Base-by-base conservation (phyloP, 192 early-diverging fungal genomes). In the Mortierella antarctica region DNA sequence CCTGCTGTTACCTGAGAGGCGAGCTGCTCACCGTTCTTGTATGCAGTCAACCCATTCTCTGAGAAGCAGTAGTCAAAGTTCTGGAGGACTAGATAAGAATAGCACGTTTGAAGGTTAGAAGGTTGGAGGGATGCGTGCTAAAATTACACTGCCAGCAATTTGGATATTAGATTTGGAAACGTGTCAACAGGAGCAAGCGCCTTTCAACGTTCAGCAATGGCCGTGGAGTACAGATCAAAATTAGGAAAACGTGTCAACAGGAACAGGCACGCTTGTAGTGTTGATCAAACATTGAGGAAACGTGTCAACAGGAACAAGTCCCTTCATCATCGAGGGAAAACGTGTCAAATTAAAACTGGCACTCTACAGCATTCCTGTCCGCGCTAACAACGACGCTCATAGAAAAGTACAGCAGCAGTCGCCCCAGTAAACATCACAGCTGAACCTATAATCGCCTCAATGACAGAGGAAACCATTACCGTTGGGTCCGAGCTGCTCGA, bases 11-110 rank as follows among this genome's bases (percentile, higher is more conserved):
- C 90, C 79, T 91, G 88, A 40, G 94, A 94, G 11, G 87, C 85
- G 18, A 96, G 86, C 70, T 89, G 72, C 68, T 89, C 55, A 59
- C 95, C 94, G 67, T 87, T 50, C 68, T 93, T 89, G 88, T 92
- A 99, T 31, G 98, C 96, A 17, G 95, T 97, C 66, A 99, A 88
- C 13, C 98, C 98, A 89, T 99, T 99, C 84, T 99, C 97, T 47
- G 97, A 91, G 84, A 99, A 99, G 82, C 91, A 94, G 84, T 88
- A 99, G 83, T 99, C 98, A 86, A 98, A 98, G 79, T 93, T 82
- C 39, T 92, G 83, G 18, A 97, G 60, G 46, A 91, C 94, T 95
- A 82, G 41, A 41, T 44, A 58, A 51, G 20, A 59, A 1, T 8
- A 67, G 6, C 15, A 44, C 17, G 57, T 12, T 69, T 21, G 59